Conservation (phyloP, 108 stramenopile species). For the Nitzschia inconspicua region DNA sequence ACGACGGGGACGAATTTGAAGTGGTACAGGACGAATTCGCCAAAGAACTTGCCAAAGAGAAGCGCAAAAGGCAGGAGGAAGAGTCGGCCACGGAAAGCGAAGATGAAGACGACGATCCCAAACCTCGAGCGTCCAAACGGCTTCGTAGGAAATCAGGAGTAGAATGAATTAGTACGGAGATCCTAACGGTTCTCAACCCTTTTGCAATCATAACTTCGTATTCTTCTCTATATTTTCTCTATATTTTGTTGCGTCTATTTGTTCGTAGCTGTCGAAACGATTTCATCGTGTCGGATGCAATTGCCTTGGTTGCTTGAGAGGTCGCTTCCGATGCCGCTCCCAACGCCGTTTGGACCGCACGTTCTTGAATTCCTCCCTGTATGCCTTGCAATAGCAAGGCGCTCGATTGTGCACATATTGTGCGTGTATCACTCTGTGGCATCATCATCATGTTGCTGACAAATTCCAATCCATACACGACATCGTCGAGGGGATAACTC, state of each 20-base stretch:
- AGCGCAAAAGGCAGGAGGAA: not conserved
- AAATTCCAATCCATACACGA: slow-evolving; percentile 31
- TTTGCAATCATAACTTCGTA: not conserved
- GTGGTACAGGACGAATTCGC: slow-evolving; percentile 19
- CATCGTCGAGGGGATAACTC: slow-evolving; percentile 16
- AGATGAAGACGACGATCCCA: slow-evolving; percentile 12
- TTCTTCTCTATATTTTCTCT: not conserved
- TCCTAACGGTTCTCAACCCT: not conserved
- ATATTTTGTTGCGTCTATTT: not conserved
- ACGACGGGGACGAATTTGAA: slow-evolving; percentile 14
- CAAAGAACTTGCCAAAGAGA: not conserved
- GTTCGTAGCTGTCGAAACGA: slow-evolving; percentile 6
- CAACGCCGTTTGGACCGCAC: slow-evolving; percentile 19
- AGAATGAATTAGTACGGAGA: not conserved
- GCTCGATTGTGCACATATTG: slow-evolving; percentile 6
- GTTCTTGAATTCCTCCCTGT: slow-evolving; percentile 32
- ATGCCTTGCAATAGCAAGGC: slow-evolving; percentile 22
- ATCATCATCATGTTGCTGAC: slow-evolving; percentile 14
- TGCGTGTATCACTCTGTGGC: slow-evolving; percentile 13
- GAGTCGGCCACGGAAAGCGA: slow-evolving; percentile 26
- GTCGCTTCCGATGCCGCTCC: slow-evolving; percentile 27
- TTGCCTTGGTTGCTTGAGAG: slow-evolving; percentile 15
- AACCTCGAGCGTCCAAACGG: not conserved
- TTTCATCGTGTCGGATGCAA: slow-evolving; percentile 29
- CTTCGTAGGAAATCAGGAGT: not conserved